These are phyloP conservation scores for Lathyrus sativus DNA, from an alignment of 306 rosid species.

Conservation along the genomic window DNA sequence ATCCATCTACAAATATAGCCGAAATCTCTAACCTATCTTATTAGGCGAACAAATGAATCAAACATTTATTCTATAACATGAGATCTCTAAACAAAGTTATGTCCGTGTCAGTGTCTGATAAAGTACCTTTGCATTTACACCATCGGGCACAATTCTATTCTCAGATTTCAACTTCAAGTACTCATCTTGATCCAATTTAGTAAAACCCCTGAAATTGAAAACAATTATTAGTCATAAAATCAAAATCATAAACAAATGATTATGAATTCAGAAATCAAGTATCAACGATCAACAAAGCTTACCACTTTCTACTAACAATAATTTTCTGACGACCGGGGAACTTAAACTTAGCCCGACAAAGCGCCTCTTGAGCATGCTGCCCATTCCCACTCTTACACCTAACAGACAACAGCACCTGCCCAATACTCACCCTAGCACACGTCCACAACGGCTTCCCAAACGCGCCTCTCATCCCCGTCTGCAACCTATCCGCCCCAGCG, in stretches of 20 bases:
- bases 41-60: neutral
- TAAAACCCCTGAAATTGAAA: conserved; percentile 68
- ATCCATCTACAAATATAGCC: neutral
- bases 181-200: conserved; percentile 63
- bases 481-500: conserved; percentile 92
- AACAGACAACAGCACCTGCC: conserved; percentile 74
- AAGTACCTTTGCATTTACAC: conserved; percentile 70
- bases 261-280: neutral
- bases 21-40: neutral
- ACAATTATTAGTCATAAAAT: neutral
- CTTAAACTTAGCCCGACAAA: conserved; percentile 76
- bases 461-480: conserved; percentile 90
- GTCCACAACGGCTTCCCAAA: conserved; percentile 84
- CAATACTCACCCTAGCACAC: conserved; percentile 77
- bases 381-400: conserved; percentile 66
- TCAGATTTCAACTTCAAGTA: conserved; percentile 67
- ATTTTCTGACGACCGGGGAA: conserved; percentile 81
- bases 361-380: conserved; percentile 72
- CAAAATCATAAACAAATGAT: neutral
- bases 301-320: conserved; percentile 82
- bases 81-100: no score
- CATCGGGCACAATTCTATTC: conserved; percentile 67
- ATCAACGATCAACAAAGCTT: neutral
- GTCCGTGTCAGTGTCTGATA: no score
- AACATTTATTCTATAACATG: no score